phyloP scores from a whole-genome alignment of 805 yeast species.

The Spathaspora passalidarum region DNA sequence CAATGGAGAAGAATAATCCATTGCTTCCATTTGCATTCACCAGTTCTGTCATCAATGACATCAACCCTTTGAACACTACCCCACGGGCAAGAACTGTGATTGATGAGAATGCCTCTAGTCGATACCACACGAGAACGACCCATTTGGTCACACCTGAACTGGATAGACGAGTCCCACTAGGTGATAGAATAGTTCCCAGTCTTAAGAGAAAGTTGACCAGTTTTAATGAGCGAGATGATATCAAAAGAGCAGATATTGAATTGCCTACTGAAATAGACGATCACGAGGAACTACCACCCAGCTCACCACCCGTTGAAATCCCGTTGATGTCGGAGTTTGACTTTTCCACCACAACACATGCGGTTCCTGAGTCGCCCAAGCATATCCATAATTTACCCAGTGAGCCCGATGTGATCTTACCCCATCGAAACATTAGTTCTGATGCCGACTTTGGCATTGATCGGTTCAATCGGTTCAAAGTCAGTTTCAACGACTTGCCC shows the following conservation, averaged over 20 bases:
- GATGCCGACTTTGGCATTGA: conserved; percentile 53
- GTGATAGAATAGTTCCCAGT: conserved; percentile 19
- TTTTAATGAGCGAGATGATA: conserved; percentile 40
- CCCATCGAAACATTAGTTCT: conserved; percentile 17
- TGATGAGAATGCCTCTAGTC: conserved; percentile 44
- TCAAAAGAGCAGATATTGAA: conserved; percentile 31
- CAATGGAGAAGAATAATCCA: conserved; percentile 33
- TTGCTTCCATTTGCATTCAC: conserved; percentile 51
- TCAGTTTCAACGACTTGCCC: conserved; percentile 18
- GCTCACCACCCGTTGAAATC: conserved; percentile 39
- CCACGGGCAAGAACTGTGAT: conserved; percentile 39
- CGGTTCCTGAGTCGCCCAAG: conserved; percentile 28
- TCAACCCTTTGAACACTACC: conserved; percentile 31
- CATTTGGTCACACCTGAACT: background rate
- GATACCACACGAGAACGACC: conserved; percentile 38
- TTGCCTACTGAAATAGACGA: conserved; percentile 18
- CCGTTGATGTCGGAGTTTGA: conserved; percentile 30
- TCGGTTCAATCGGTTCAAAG: conserved; percentile 40
- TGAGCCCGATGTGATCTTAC: conserved; percentile 5
- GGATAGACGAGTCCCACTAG: background rate
- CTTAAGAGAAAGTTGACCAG: conserved; percentile 41
- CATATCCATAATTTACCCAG: conserved; percentile 9
- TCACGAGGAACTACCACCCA: conserved; percentile 23
- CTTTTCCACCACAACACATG: conserved; percentile 17
- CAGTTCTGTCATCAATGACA: conserved; percentile 31